phyloP scores from a whole-genome alignment of 345 rosid species.

The Capsella bursapastoris region DNA sequence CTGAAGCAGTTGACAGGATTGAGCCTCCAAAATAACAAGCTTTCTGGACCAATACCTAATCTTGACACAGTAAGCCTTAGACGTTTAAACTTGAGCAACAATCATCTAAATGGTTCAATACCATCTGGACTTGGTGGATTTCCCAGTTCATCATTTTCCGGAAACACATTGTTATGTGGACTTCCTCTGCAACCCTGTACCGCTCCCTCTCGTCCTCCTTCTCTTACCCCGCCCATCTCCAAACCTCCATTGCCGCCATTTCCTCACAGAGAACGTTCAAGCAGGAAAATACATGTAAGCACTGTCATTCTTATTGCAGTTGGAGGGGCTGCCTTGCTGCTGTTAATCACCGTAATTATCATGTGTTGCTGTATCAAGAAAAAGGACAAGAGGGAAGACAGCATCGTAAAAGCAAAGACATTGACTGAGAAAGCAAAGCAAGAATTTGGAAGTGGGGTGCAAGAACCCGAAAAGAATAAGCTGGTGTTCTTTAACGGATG shows the following conservation, averaged over 20 bases:
- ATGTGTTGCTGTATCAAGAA: conserved; percentile 68
- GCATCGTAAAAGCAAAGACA: conserved; percentile 58
- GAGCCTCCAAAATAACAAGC: conserved; percentile 63
- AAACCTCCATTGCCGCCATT: conserved; percentile 48
- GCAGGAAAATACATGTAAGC: conserved; percentile 58
- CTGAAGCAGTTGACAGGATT: conserved; percentile 55
- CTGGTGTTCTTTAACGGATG: conserved; percentile 87
- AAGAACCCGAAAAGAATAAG: conserved; percentile 77
- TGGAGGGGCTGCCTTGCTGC: conserved; percentile 59
- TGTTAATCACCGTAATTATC: conserved; percentile 47
- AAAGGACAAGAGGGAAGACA: conserved; percentile 54
- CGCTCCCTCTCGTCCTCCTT: conserved; percentile 44
- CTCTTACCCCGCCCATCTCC: conserved; percentile 52
- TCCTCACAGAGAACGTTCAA: conserved; percentile 53
- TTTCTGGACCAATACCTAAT: conserved; percentile 65
- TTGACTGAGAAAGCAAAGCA: conserved; percentile 70
- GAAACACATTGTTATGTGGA: conserved; percentile 72
- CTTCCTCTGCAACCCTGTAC: conserved; percentile 61
- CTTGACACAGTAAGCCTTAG: conserved; percentile 51
- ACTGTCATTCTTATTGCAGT: conserved; percentile 66
- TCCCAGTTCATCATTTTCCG: conserved; percentile 72
- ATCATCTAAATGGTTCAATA: conserved; percentile 72
- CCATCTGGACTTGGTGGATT: conserved; percentile 66
- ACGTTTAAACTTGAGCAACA: conserved; percentile 72
- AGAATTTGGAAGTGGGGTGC: conserved; percentile 82